Percentiles rank a stretch among this genome's conserved stretches.
These are phyloP conservation scores for Phycomyces nitens DNA, from an alignment of 192 early-diverging fungal genomes.

Conservation along the genomic window DNA sequence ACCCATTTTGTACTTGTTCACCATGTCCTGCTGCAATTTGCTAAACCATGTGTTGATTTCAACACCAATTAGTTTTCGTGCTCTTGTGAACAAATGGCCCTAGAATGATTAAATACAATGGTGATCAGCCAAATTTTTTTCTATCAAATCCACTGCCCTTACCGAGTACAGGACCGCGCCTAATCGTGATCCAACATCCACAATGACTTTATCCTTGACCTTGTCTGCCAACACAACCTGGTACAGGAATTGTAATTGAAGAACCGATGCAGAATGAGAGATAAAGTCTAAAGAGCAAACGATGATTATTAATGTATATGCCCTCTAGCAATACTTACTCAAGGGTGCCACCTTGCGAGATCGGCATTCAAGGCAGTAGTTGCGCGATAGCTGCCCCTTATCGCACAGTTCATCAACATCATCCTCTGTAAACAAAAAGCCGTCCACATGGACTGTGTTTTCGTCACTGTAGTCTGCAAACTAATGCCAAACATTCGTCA, in stretches of 20 bases:
- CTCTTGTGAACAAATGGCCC: constrained; percentile 51
- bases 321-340: no score
- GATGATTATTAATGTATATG: neutral
- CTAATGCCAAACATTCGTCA: constrained; percentile 24
- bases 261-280: constrained; percentile 53
- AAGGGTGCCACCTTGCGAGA: constrained; percentile 44
- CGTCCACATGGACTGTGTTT: constrained; percentile 58
- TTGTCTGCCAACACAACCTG: constrained; percentile 42
- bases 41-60: constrained; percentile 60
- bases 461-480: constrained; percentile 46
- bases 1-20: constrained; percentile 48
- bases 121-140: no score
- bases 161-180: constrained; percentile 57
- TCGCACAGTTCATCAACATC: constrained; percentile 59
- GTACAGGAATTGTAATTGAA: constrained; percentile 55
- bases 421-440: constrained; percentile 55
- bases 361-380: constrained; percentile 52
- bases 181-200: constrained; percentile 58
- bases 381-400: constrained; percentile 46
- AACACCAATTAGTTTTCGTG: constrained; percentile 53
- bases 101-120: constrained; percentile 11
- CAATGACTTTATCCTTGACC: constrained; percentile 41
- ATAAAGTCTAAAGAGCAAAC: constrained; percentile 44
- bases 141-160: constrained; percentile 13
- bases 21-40: constrained; percentile 46